Percentiles rank a stretch among this genome's conserved stretches.
These are phyloP conservation scores for Uncinocarpus reesii DNA, from an alignment of 2,329 filamentous ascomycete species.

Conservation along the genomic window DNA sequence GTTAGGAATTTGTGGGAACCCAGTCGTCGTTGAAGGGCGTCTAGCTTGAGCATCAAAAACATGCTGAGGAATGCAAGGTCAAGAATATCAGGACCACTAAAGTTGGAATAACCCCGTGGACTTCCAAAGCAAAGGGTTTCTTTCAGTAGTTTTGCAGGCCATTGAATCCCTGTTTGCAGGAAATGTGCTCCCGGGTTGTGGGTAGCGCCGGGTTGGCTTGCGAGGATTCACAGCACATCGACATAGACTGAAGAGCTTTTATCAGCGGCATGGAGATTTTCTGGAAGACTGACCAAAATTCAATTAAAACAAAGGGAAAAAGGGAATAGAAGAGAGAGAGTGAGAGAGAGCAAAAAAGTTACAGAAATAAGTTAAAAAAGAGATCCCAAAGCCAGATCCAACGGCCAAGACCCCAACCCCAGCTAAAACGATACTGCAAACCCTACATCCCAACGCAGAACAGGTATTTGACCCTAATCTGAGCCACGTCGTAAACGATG, in stretches of 20 bases:
- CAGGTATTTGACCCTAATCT: slow-evolving; percentile 39
- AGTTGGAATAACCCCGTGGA: no score
- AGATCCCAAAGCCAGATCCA: neutral
- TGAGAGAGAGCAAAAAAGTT: neutral
- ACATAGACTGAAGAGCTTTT: no score
- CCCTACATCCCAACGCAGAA: slow-evolving; percentile 33
- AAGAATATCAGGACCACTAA: no score
- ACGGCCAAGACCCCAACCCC: neutral
- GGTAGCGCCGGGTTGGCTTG: neutral
- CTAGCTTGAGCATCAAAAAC: no score
- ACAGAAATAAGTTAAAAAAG: neutral
- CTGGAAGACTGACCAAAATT: neutral
- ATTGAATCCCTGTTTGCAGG: neutral
- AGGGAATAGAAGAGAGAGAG: neutral
- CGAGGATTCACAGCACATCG: neutral
- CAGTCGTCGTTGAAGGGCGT: no score
- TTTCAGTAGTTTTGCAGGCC: neutral
- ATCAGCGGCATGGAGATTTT: no score
- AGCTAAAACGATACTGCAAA: neutral
- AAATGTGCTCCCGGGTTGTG: neutral
- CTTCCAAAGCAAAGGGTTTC: no score
- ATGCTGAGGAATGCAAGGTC: no score
- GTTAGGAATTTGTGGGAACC: no score
- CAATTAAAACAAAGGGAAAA: neutral
- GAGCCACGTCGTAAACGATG: slow-evolving; percentile 41